Conservation (phyloP, 192 early-diverging fungal species). For the Coemansia sp. region DNA sequence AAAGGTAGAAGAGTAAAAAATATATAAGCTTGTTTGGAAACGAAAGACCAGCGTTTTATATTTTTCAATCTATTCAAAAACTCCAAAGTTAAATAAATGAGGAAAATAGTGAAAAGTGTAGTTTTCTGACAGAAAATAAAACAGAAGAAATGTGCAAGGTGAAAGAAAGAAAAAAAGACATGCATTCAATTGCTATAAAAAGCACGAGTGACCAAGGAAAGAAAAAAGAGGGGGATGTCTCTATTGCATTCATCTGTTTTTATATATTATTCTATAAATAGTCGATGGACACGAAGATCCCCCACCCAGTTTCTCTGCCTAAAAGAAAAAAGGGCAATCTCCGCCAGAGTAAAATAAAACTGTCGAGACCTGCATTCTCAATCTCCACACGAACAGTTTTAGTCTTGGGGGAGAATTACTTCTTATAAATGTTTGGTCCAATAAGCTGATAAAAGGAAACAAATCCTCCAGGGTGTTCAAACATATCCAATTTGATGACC, state of each 20-base stretch:
- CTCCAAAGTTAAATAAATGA: neutral
- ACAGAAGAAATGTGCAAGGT: constrained; percentile 3
- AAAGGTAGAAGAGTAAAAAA: too few relatives aligned
- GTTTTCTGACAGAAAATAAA: neutral
- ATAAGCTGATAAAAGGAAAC: too few relatives aligned
- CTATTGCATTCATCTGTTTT: neutral
- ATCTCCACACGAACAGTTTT: too few relatives aligned
- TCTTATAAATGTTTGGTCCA: too few relatives aligned
- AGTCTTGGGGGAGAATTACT: too few relatives aligned
- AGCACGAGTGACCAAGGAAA: neutral
- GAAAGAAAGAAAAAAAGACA: constrained; percentile 7
- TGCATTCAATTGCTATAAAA: constrained; percentile 2
- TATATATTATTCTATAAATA: constrained; percentile 18
- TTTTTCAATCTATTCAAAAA: neutral
- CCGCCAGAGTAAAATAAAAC: too few relatives aligned
- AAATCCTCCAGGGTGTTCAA: too few relatives aligned
- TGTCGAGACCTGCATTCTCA: too few relatives aligned
- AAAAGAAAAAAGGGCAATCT: neutral
- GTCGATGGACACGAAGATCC: neutral
- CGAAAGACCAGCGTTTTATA: neutral
- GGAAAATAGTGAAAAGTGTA: neutral
- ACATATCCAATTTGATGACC: too few relatives aligned
- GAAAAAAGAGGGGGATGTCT: neutral
- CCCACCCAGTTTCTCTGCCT: neutral
- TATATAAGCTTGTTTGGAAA: neutral